These are phyloP conservation scores for Pulveroboletus sp. DNA, from an alignment of 768 basidiomycete genomes.

Conservation along the genomic window DNA sequence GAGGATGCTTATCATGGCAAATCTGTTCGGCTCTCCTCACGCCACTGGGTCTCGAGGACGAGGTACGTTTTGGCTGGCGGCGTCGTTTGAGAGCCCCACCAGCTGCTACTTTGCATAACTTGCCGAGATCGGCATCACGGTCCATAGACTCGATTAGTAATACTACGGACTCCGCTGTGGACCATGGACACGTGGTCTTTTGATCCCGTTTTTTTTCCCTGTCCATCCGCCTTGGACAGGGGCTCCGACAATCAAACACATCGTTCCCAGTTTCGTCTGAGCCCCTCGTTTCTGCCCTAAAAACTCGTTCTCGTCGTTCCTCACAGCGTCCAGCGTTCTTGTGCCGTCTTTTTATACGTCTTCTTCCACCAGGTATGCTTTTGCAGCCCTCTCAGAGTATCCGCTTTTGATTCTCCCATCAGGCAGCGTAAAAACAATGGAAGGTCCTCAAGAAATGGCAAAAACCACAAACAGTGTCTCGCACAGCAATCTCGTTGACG, in stretches of 20 bases:
- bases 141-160: conserved; percentile 28
- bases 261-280: conserved; percentile 15
- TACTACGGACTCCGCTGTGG: conserved; percentile 12
- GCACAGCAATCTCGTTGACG: conserved; percentile 9
- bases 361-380: conserved; percentile 13
- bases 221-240: conserved; percentile 33
- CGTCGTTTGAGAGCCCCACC: too few species aligned
- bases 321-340: conserved; percentile 1
- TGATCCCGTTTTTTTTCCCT: conserved; percentile 35
- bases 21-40: conserved; percentile 3
- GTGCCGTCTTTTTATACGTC: not conserved
- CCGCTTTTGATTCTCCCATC: conserved; percentile 27
- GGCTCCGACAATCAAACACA: conserved; percentile 35
- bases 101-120: not conserved
- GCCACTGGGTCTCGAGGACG: not conserved
- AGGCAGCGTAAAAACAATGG: conserved; percentile 31
- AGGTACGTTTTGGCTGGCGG: not conserved
- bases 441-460: conserved; percentile 18
- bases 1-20: conserved; percentile 23
- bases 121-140: conserved; percentile 15
- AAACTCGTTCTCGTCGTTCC: conserved; percentile 15
- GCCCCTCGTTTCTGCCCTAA: conserved; percentile 10
- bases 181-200: conserved; percentile 28
- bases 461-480: conserved; percentile 15
- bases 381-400: not conserved